Evolutionary conservation across 2,329 filamentous ascomycete genomes (phyloP).

Genomic region (Blastomyces silverae): DNA sequence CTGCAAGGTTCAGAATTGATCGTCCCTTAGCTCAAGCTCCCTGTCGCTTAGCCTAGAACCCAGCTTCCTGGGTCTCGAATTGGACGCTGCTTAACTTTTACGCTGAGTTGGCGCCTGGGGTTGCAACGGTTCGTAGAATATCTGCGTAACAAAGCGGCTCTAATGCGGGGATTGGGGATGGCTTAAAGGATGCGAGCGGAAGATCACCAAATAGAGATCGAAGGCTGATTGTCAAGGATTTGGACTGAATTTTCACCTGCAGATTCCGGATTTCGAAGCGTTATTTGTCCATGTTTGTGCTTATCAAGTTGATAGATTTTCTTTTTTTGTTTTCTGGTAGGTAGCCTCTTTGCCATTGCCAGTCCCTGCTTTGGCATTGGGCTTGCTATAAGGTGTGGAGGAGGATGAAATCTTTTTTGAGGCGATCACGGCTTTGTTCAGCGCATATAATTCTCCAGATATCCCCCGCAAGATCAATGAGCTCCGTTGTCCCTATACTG

Average conservation of each 20-base stretch:
- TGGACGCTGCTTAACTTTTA: neutral
- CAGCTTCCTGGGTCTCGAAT: neutral
- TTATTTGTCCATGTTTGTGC: neutral
- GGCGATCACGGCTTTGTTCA: too few species aligned
- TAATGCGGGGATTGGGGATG: constrained; percentile 3
- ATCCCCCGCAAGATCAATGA: neutral
- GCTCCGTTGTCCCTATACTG: neutral
- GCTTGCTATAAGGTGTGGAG: neutral
- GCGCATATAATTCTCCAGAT: constrained; percentile 6
- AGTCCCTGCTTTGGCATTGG: neutral
- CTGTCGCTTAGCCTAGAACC: neutral
- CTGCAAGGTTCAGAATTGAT: neutral
- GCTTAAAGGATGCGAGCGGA: constrained; percentile 1
- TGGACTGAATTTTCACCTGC: neutral
- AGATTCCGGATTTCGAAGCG: neutral
- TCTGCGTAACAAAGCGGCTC: constrained; percentile 4
- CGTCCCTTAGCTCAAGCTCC: neutral
- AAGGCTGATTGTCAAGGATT: neutral
- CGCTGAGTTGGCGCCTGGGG: neutral
- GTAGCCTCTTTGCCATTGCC: neutral
- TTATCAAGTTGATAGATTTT: constrained; percentile 1
- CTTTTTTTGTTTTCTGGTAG: neutral
- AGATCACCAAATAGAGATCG: constrained; percentile 8
- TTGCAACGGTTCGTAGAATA: constrained; percentile 2
- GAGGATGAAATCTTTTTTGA: neutral